A percentile compares a stretch with the other conserved stretches of the same genome.
Conservation (phyloP, 495 filamentous ascomycete species). For the Aspergillus campestris region DNA sequence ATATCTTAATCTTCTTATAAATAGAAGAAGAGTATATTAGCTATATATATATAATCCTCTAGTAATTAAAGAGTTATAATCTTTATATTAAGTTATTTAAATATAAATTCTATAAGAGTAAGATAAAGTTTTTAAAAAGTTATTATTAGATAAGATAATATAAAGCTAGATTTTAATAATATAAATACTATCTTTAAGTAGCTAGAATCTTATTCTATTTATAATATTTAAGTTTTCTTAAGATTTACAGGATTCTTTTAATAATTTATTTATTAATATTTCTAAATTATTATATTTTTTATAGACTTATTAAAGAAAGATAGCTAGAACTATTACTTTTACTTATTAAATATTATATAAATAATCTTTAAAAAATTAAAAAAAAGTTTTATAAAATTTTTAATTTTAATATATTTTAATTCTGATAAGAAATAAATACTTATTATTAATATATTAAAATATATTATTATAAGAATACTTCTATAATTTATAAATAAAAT, state of each 20-base stretch:
- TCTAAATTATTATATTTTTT: not conserved
- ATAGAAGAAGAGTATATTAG: not conserved
- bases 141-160: not conserved
- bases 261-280: conserved; percentile 1
- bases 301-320: too few relatives aligned
- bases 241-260: not conserved
- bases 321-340: too few relatives aligned
- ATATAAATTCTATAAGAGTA: conserved; percentile 1
- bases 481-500: not conserved
- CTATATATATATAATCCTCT: not conserved
- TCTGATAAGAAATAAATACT: not conserved
- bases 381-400: not conserved
- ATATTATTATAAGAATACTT: not conserved
- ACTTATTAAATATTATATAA: too few relatives aligned
- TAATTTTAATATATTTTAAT: not conserved
- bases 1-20: conserved; percentile 1
- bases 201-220: not conserved
- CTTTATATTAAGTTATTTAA: conserved; percentile 2
- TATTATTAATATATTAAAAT: not conserved
- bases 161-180: not conserved
- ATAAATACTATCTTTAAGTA: conserved; percentile 3
- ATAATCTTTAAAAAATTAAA: not conserved
- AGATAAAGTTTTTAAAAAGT: not conserved
- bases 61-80: not conserved
- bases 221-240: conserved; percentile 1